Conservation (phyloP, 2,329 filamentous ascomycete genomes). For the Colletotrichum godetiae region DNA sequence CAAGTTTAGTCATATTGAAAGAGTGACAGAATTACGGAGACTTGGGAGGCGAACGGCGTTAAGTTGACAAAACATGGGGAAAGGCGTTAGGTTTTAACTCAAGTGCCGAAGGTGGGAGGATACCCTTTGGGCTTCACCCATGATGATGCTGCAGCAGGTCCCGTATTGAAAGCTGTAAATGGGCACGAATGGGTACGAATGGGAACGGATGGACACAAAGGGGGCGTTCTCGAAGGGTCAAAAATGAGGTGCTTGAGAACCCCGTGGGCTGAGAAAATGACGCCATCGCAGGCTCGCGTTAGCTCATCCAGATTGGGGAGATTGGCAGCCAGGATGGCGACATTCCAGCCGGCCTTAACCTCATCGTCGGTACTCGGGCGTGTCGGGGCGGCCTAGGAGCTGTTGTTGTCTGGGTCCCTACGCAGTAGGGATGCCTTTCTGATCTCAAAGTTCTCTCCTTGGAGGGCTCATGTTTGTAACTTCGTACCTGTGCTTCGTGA, state of each 20-base stretch:
- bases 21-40: neutral
- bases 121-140: no score
- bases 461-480: no score
- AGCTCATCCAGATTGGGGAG: slow-evolving; percentile 34
- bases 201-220: neutral
- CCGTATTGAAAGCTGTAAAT: neutral
- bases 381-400: neutral
- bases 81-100: neutral
- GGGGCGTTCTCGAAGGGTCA: neutral
- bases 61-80: neutral
- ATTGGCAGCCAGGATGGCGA: slow-evolving; percentile 35
- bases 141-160: neutral
- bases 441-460: neutral
- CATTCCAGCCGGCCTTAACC: slow-evolving; percentile 32
- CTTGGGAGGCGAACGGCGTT: neutral
- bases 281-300: slow-evolving; percentile 34
- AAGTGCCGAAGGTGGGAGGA: neutral
- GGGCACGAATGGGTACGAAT: neutral
- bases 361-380: slow-evolving; percentile 26
- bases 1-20: neutral
- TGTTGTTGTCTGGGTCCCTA: no score
- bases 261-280: slow-evolving; percentile 17
- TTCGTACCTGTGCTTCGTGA: neutral
- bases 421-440: neutral
- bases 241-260: neutral